phyloP scores from a whole-genome alignment of 352 stramenopile species.

The Blastocystis sp. region DNA sequence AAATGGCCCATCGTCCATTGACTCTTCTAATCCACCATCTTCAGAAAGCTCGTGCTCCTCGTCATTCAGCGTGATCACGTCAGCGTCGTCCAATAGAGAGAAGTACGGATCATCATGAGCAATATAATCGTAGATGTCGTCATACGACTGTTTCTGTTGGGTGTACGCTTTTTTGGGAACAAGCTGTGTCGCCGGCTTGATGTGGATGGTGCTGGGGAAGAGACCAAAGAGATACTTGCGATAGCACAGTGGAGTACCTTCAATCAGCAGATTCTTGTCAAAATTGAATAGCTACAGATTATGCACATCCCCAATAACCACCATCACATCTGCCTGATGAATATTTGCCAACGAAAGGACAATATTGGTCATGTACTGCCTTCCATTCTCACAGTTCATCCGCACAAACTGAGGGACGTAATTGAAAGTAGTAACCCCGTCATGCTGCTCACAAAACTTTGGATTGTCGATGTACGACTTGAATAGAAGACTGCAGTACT shows the following conservation, averaged over 20 bases:
- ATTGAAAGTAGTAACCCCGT: background rate
- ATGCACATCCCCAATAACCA: background rate
- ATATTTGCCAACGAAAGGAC: background rate
- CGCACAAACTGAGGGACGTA: constrained; percentile 49
- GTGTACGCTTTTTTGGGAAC: constrained; percentile 24
- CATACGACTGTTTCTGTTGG: background rate
- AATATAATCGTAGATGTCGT: background rate
- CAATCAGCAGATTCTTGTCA: constrained; percentile 54
- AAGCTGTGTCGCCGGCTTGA: constrained; percentile 10
- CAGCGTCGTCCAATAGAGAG: background rate
- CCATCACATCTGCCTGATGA: constrained; percentile 11
- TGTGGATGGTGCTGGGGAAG: constrained; percentile 37
- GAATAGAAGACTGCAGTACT: constrained; percentile 31
- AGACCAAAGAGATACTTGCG: constrained; percentile 58
- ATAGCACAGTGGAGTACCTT: constrained; percentile 44
- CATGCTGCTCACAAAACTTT: background rate
- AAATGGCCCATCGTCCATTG: background rate
- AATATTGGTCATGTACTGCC: constrained; percentile 54
- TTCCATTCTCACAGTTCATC: constrained; percentile 36
- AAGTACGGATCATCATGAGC: constrained; percentile 7
- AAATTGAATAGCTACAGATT: constrained; percentile 28
- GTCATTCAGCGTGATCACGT: background rate
- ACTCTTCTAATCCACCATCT: background rate
- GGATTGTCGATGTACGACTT: constrained; percentile 48
- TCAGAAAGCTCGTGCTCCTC: constrained; percentile 13